These are phyloP conservation scores for Sporothrix brunneoviolacea DNA, from an alignment of 2,329 filamentous ascomycete genomes.

Conservation along the genomic window DNA sequence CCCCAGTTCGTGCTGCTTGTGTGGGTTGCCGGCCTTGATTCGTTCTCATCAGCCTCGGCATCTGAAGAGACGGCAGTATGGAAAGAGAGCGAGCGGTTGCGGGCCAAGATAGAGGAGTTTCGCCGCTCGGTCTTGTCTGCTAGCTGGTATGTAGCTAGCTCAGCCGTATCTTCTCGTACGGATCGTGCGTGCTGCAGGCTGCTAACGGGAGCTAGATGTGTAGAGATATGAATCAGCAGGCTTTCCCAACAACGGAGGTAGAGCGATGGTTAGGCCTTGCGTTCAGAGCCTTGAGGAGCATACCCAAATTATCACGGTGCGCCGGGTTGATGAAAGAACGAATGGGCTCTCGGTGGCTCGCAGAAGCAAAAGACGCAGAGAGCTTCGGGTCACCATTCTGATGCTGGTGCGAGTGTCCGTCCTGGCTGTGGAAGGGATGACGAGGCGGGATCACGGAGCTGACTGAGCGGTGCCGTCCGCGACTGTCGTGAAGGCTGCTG, in stretches of 20 bases:
- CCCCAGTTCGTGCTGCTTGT: slow-evolving; percentile 20
- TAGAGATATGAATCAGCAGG: neutral
- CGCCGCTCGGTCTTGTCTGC: slow-evolving; percentile 49
- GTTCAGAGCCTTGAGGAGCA: too few relatives aligned
- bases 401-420: slow-evolving; percentile 12
- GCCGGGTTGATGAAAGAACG: slow-evolving; percentile 66
- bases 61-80: slow-evolving; percentile 23
- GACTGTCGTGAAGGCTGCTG: slow-evolving; percentile 4
- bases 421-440: slow-evolving; percentile 12
- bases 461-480: slow-evolving; percentile 19
- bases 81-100: slow-evolving; percentile 30
- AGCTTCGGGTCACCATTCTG: slow-evolving; percentile 21
- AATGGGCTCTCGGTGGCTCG: slow-evolving; percentile 55
- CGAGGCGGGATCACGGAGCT: slow-evolving; percentile 26
- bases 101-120: slow-evolving; percentile 40
- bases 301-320: slow-evolving; percentile 53
- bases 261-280: neutral
- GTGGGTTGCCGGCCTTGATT: slow-evolving; percentile 3
- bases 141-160: slow-evolving; percentile 76
- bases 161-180: slow-evolving; percentile 79
- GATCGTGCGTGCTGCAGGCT: slow-evolving; percentile 68
- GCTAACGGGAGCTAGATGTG: slow-evolving; percentile 47
- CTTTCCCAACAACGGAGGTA: neutral
- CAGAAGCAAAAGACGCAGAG: slow-evolving; percentile 36
- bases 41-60: slow-evolving; percentile 21